Conservation (phyloP, 2,329 filamentous ascomycete genomes). For the Ascochyta koolunga region DNA sequence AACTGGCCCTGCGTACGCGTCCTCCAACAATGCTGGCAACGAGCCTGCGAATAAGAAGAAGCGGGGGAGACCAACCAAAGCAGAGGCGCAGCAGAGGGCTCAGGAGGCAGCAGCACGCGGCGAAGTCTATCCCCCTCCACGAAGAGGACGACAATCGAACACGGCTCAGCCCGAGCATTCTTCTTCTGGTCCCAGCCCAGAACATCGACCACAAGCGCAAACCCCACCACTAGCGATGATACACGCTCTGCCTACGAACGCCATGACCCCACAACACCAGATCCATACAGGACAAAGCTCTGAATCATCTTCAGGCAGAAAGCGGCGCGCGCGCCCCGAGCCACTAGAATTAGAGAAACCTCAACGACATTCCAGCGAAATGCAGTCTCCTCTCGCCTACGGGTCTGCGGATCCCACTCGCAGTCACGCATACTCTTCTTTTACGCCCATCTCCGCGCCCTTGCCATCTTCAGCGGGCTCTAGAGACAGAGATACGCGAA, state of each 20-base stretch:
- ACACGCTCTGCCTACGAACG: slow-evolving; percentile 23
- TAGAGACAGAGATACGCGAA: slow-evolving; percentile 42
- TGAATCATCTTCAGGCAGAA: slow-evolving; percentile 47
- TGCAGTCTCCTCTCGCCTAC: slow-evolving; percentile 40
- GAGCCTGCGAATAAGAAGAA: slow-evolving; percentile 54
- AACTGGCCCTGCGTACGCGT: slow-evolving; percentile 37
- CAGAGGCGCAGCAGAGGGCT: slow-evolving; percentile 53
- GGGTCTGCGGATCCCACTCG: slow-evolving; percentile 37
- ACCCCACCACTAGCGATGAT: slow-evolving; percentile 35
- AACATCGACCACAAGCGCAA: slow-evolving; percentile 32
- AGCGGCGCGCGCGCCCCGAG: slow-evolving; percentile 39
- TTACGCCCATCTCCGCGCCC: slow-evolving; percentile 45
- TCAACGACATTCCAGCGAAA: slow-evolving; percentile 33
- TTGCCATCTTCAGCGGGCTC: slow-evolving; percentile 41
- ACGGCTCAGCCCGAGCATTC: slow-evolving; percentile 34
- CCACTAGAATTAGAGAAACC: slow-evolving; percentile 41
- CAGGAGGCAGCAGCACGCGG: slow-evolving; percentile 49
- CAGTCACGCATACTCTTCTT: slow-evolving; percentile 41
- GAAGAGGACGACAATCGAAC: slow-evolving; percentile 41
- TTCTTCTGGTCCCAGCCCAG: slow-evolving; percentile 24
- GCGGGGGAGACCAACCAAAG: slow-evolving; percentile 56
- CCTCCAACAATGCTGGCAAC: slow-evolving; percentile 34
- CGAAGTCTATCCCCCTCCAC: slow-evolving; percentile 48
- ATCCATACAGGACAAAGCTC: slow-evolving; percentile 35
- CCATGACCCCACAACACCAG: slow-evolving; percentile 38